Evolutionary conservation across 768 basidiomycete species (phyloP).

Genomic region (Pisolithus tinctorius): DNA sequence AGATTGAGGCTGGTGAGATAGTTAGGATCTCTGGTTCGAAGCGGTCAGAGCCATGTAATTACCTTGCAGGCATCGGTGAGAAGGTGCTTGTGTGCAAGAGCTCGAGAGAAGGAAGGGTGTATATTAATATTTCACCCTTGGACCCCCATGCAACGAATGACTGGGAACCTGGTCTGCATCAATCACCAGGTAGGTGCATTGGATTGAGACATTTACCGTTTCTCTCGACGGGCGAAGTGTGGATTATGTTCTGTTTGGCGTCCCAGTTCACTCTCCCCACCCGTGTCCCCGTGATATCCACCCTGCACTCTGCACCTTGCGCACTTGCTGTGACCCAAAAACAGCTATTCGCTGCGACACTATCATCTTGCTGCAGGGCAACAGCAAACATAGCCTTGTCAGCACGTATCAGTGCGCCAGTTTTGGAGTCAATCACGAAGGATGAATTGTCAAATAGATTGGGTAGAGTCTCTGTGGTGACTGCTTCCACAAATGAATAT

Average conservation of each 20-base stretch:
- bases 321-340: slow-evolving; percentile 49
- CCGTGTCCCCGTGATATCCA: slow-evolving; percentile 59
- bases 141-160: slow-evolving; percentile 54
- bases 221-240: slow-evolving; percentile 51
- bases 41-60: neutral
- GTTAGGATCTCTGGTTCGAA: neutral
- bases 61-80: slow-evolving; percentile 8
- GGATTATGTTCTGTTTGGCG: slow-evolving; percentile 44
- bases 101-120: slow-evolving; percentile 61
- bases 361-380: slow-evolving; percentile 21
- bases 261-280: slow-evolving; percentile 64
- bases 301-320: slow-evolving; percentile 50
- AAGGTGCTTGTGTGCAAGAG: slow-evolving; percentile 41
- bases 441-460: slow-evolving; percentile 41
- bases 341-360: slow-evolving; percentile 16
- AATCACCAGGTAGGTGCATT: neutral
- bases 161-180: slow-evolving; percentile 34
- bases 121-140: slow-evolving; percentile 40
- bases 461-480: slow-evolving; percentile 33
- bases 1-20: slow-evolving; percentile 17
- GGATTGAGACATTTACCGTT: slow-evolving; percentile 40
- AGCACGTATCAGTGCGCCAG: slow-evolving; percentile 39
- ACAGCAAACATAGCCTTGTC: slow-evolving; percentile 37
- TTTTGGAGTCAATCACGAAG: slow-evolving; percentile 51
- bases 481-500: slow-evolving; percentile 32